Evolutionary conservation across 768 basidiomycete genomes (phyloP), one percentile per base, ranked within the genome.

Genomic region (Trametes punicea): DNA sequence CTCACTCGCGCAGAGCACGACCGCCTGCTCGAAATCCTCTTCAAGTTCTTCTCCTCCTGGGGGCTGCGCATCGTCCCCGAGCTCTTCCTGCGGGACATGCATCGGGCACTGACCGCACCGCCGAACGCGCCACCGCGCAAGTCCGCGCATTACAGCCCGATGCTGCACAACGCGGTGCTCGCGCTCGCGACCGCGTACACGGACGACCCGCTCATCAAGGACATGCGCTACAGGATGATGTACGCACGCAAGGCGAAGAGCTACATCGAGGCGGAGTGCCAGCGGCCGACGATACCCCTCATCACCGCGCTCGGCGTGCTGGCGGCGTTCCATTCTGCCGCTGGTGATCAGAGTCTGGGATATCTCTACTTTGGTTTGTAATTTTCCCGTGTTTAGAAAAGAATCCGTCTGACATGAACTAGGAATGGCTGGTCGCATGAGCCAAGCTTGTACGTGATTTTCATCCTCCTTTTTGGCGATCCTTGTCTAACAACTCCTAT

Each of bases 151-250:
- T 88, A 88, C 67, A 85, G 84, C 2, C 84, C 86, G 0, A 82
- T 88, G 79, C 74, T 88, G 7, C 87, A 88, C 69, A 88, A 88
- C 60, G 77, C 84, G 1, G 73, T 85, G 2, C 69, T 88, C 40
- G 74, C 71, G 13, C 71, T 79, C 46, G 75, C 72, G 7, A 64
- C 72, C 3, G 71, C 71, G 11, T 74, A 68, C 51, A 65, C 71
- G 29, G 74, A 76, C 57, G 71, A 76, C 16, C 69, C 70, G 3
- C 34, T 58, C n/a, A 64, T 76, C 18, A 67, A 65, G 21, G 55
- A 65, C 23, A 59, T 65, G 6, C 60, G 57, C 9, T 65, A 66
- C 5, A 65, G 77, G n/a, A 59, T 50, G 27, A 42, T 57, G 29
- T 77, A 71, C 59, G 74, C 73, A 21, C 61, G 64, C 26, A 64